Evolutionary conservation across 129 eudicot genomes (phyloP).

Genomic region (Arctium minus): DNA sequence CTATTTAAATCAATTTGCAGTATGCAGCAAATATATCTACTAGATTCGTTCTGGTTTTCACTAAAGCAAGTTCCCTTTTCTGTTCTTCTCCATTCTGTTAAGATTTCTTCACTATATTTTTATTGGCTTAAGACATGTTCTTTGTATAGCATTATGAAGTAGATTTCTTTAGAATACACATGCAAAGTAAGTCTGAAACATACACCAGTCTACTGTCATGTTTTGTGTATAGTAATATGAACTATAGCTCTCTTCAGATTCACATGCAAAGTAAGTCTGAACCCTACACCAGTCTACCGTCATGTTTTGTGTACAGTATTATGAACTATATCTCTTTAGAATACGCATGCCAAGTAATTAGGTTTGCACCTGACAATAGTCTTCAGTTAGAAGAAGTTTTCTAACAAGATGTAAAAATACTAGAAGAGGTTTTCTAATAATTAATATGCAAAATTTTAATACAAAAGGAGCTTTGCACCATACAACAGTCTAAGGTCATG

Average conservation of each 20-base stretch:
- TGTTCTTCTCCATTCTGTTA: not conserved
- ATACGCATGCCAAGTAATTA: not conserved
- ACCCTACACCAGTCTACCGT: not conserved
- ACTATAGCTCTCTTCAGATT: not conserved
- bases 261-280: not conserved
- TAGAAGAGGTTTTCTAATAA: not conserved
- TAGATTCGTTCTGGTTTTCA: not conserved
- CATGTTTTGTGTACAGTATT: not conserved
- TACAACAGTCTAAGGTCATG: not conserved
- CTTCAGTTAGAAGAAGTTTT: not conserved
- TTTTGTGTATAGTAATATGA: not conserved
- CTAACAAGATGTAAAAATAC: not conserved
- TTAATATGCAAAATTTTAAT: not conserved
- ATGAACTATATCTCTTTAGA: not conserved
- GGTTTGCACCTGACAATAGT: not conserved
- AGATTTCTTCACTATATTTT: not conserved
- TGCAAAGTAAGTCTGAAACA: not conserved
- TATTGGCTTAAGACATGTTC: not conserved
- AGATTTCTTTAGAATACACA: not conserved
- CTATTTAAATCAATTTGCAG: not conserved
- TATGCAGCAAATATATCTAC: not conserved
- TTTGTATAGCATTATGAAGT: not conserved
- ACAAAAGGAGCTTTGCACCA: not conserved
- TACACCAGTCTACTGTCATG: not conserved
- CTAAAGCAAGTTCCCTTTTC: not conserved